phyloP scores from a whole-genome alignment of 2,329 filamentous ascomycete species.

The Parascedosporium putredinis region DNA sequence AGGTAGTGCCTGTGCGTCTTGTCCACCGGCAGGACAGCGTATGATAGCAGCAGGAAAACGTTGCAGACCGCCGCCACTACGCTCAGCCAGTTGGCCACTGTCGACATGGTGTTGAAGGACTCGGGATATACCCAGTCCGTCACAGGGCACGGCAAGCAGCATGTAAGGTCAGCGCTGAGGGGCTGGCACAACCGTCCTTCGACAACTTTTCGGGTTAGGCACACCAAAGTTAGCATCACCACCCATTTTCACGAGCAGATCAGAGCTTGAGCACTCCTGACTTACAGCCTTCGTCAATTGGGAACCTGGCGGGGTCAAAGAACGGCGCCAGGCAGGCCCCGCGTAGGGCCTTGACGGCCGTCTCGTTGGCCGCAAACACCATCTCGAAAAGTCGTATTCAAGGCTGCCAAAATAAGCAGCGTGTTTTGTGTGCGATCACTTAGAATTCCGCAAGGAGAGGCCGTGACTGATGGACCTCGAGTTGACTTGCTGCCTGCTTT shows the following conservation, averaged over 20 bases:
- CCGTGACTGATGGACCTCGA: too few relatives aligned
- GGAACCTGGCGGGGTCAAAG: constrained; percentile 10
- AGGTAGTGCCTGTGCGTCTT: constrained; percentile 90
- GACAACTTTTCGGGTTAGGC: constrained; percentile 32
- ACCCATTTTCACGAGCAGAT: too few relatives aligned
- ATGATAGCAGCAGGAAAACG: constrained; percentile 69
- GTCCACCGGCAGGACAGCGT: constrained; percentile 69
- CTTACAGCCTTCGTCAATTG: constrained; percentile 12
- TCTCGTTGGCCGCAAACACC: not conserved
- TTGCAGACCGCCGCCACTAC: constrained; percentile 63
- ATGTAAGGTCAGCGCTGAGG: constrained; percentile 42
- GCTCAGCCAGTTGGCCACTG: constrained; percentile 72
- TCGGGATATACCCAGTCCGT: constrained; percentile 64
- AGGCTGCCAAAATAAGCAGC: too few relatives aligned
- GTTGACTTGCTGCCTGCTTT: too few relatives aligned
- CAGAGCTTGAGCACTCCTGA: constrained; percentile 9
- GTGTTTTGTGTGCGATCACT: too few relatives aligned
- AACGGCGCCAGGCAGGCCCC: constrained; percentile 11
- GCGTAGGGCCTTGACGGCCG: constrained; percentile 6
- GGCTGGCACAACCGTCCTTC: constrained; percentile 44
- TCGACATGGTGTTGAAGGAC: constrained; percentile 47
- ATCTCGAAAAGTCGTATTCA: too few relatives aligned
- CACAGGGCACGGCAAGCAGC: constrained; percentile 85
- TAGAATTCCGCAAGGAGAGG: too few relatives aligned
- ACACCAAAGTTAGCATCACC: constrained; percentile 20